Evolutionary conservation across 371 early-diverging fungal species (phyloP).

Genomic region (Dipsacomyces acuminosporus): DNA sequence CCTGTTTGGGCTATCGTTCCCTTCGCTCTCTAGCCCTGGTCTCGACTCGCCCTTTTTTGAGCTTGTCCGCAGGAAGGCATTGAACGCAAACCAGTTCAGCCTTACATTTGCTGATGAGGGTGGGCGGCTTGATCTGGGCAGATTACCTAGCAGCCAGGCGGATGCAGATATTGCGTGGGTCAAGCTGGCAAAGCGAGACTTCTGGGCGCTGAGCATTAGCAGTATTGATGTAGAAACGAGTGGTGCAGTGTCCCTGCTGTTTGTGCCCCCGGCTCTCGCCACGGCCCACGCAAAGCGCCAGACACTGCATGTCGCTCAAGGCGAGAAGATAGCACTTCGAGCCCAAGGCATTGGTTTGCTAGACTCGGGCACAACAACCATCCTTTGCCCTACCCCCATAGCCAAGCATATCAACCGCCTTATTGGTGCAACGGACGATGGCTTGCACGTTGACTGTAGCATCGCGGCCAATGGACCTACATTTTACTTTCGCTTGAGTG

Average conservation of each 20-base stretch:
- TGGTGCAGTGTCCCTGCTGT: not conserved
- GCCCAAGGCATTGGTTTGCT: constrained; percentile 18
- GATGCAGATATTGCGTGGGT: constrained; percentile 11
- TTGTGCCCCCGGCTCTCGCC: not conserved
- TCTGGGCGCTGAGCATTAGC: constrained; percentile 31
- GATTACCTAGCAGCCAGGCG: not conserved
- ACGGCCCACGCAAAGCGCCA: not conserved
- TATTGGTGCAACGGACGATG: constrained; percentile 31
- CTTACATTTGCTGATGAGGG: constrained; percentile 23
- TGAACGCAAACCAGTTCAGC: constrained; percentile 37
- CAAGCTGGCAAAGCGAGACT: constrained; percentile 27
- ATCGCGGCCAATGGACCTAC: constrained; percentile 27
- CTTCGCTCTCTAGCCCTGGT: constrained; percentile 32
- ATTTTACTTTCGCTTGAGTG: constrained; percentile 13
- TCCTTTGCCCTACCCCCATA: constrained; percentile 22
- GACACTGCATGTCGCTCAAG: not conserved
- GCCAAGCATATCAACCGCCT: constrained; percentile 39
- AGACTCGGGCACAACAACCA: constrained; percentile 40
- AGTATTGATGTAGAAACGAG: constrained; percentile 12
- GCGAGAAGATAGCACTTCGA: constrained; percentile 1
- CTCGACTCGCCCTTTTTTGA: constrained; percentile 33
- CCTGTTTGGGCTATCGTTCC: constrained; percentile 40
- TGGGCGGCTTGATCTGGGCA: constrained; percentile 36
- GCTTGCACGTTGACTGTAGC: constrained; percentile 23
- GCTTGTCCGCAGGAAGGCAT: constrained; percentile 9